Conservation (phyloP, 2,329 filamentous ascomycete species). For the Akanthomyces lecanii region DNA sequence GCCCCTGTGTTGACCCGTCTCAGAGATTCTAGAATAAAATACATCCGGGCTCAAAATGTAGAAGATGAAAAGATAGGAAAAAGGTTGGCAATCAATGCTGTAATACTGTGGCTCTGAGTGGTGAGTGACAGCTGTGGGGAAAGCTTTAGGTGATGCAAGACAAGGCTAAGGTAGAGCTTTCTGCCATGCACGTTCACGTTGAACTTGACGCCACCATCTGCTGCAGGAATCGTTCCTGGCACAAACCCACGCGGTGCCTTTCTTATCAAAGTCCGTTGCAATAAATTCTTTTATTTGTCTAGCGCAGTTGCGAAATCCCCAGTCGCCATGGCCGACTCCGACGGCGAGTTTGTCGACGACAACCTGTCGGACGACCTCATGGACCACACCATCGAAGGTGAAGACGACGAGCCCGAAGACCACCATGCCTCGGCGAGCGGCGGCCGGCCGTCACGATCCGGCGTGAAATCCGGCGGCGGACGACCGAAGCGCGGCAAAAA, state of each 20-base stretch:
- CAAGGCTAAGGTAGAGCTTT: conserved; percentile 7
- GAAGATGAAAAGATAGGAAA: background rate
- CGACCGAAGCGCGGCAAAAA: conserved; percentile 15
- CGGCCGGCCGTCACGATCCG: conserved; percentile 23
- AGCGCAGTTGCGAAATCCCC: background rate
- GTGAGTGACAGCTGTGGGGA: conserved; percentile 14
- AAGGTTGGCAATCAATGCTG: background rate
- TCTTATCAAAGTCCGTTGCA: background rate
- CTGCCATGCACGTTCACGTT: conserved; percentile 5
- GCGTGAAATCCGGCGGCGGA: conserved; percentile 21
- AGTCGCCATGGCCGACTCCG: conserved; percentile 64
- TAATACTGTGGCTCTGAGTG: conserved; percentile 9
- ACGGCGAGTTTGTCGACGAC: conserved; percentile 64
- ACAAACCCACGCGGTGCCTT: background rate
- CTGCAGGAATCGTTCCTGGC: background rate
- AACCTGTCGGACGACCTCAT: conserved; percentile 60
- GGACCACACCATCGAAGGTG: conserved; percentile 43
- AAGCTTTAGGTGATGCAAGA: conserved; percentile 5
- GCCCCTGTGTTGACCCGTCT: background rate
- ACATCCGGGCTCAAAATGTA: background rate
- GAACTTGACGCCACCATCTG: conserved; percentile 2
- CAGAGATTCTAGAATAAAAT: background rate
- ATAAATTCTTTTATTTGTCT: background rate
- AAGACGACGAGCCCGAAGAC: conserved; percentile 21
- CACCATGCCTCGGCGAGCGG: conserved; percentile 22